Evolutionary conservation across 495 filamentous ascomycete genomes (phyloP).

Genomic region (Lasiosphaeria ovina): DNA sequence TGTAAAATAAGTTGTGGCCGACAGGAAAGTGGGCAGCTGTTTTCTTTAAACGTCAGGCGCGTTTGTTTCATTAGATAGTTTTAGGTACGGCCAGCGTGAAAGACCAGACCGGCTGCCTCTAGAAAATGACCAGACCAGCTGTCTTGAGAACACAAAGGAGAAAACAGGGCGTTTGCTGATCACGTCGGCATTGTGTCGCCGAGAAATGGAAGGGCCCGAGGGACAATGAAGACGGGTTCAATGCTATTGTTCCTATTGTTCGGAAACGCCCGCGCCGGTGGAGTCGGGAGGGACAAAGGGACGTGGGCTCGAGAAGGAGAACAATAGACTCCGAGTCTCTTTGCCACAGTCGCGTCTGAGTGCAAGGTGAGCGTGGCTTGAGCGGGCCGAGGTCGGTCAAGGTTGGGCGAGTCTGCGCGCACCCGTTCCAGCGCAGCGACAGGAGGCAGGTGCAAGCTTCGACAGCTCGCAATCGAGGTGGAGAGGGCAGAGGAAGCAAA

Average conservation of each 20-base stretch:
- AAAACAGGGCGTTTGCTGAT: conserved; percentile 3
- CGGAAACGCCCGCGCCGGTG: neutral
- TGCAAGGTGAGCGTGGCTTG: no score
- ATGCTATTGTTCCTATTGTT: neutral
- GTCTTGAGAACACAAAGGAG: conserved; percentile 9
- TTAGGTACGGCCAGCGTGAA: conserved; percentile 20
- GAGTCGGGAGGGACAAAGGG: neutral
- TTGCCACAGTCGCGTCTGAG: neutral
- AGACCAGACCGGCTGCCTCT: conserved; percentile 18
- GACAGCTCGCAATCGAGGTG: neutral
- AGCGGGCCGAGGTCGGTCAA: no score
- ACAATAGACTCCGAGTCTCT: neutral
- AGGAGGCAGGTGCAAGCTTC: no score
- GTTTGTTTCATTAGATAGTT: neutral
- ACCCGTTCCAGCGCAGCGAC: no score
- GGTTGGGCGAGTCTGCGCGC: no score
- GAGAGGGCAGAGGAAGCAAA: neutral
- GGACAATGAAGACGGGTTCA: neutral
- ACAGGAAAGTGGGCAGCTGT: neutral
- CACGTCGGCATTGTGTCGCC: conserved; percentile 12
- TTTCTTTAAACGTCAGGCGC: conserved; percentile 3
- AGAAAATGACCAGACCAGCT: conserved; percentile 17
- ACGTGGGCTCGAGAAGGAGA: neutral
- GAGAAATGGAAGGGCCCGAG: neutral
- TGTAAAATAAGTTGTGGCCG: no score